Evolutionary conservation across 805 yeast genomes (phyloP).

Genomic region (Metahyphopichia silvanorum): DNA sequence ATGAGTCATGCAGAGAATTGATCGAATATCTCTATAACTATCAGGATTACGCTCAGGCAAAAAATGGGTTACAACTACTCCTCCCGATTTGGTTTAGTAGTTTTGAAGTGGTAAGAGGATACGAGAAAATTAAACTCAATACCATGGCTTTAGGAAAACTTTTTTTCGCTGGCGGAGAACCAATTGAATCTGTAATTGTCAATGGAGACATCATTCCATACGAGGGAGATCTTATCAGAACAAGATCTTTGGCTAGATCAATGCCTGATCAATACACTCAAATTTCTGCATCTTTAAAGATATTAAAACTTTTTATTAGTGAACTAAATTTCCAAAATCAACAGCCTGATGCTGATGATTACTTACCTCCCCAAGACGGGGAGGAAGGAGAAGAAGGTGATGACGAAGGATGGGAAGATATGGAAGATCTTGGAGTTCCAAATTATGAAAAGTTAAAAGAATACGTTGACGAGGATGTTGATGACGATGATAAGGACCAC

Average conservation of each 20-base stretch:
- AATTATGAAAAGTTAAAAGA: slow-evolving; percentile 60
- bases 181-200: slow-evolving; percentile 53
- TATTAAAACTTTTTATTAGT: slow-evolving; percentile 62
- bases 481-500: slow-evolving; percentile 28
- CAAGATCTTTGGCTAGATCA: slow-evolving; percentile 77
- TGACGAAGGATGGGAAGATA: slow-evolving; percentile 73
- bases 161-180: slow-evolving; percentile 53
- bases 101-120: slow-evolving; percentile 79
- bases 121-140: slow-evolving; percentile 61
- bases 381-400: slow-evolving; percentile 38
- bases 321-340: slow-evolving; percentile 67
- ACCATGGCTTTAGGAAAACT: slow-evolving; percentile 71
- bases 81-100: slow-evolving; percentile 80
- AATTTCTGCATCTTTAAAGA: slow-evolving; percentile 68
- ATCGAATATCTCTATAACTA: slow-evolving; percentile 54
- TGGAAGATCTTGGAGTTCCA: slow-evolving; percentile 63
- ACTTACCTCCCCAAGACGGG: slow-evolving; percentile 18
- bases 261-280: slow-evolving; percentile 62
- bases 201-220: slow-evolving; percentile 76
- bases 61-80: slow-evolving; percentile 50
- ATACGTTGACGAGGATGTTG: slow-evolving; percentile 46
- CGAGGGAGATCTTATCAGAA: slow-evolving; percentile 63
- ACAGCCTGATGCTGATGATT: slow-evolving; percentile 44
- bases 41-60: slow-evolving; percentile 20
- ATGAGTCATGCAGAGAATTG: slow-evolving; percentile 45